Base-by-base conservation (phyloP, 2,329 filamentous ascomycete genomes). In the Beauveria sp. region DNA sequence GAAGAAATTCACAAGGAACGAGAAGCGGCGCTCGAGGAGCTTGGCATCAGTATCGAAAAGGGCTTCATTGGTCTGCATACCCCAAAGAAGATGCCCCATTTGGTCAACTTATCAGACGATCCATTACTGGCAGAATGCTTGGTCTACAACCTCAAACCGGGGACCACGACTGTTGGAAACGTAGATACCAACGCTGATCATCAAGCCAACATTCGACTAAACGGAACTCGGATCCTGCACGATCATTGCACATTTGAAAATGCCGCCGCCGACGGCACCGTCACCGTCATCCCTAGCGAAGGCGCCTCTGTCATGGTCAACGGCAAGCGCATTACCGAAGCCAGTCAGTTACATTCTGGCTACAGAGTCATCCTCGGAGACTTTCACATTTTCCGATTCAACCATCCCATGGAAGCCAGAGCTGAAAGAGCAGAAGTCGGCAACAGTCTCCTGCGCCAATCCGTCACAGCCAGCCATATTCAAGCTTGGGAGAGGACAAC, bases 271-370 rank as follows among this genome's bases (percentile, higher is more conserved):
- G 93, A 99, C 68, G 94, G 93, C 59, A 86, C 90, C 2, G 94
- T 99, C n/a, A 97, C 91, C 0, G 80, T 99, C 22, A 84, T 96
- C 37, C 94, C 94, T 0, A 88, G 84, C 63, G 91, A 96, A 67
- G 91, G 91, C n/a, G 94, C 94, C 1, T 91, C 92, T 12, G 91
- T 99, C 62, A 99, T 99, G 94, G 91, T 99, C 57, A 99, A 99
- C 69, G 94, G 94, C 62, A 84, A 93, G 65, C 89, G 92, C 20
- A 90, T 97, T 59, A 86, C 92, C 59, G 92, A 92, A 69, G 87
- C 92, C 1, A 92, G 88, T 66, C 85, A 92, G 65, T 80, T 99
- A 48, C 88, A 92, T 70, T 97, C 92, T 68, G 94, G 94, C 6
- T 96, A 92, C 72, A 89, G 94, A 64, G 90, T 99, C 59, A 99